A percentile compares a stretch with the other conserved stretches of the same genome.
Conservation (phyloP, 1,284 basidiomycete genomes). For the Trichosporon sp. region DNA sequence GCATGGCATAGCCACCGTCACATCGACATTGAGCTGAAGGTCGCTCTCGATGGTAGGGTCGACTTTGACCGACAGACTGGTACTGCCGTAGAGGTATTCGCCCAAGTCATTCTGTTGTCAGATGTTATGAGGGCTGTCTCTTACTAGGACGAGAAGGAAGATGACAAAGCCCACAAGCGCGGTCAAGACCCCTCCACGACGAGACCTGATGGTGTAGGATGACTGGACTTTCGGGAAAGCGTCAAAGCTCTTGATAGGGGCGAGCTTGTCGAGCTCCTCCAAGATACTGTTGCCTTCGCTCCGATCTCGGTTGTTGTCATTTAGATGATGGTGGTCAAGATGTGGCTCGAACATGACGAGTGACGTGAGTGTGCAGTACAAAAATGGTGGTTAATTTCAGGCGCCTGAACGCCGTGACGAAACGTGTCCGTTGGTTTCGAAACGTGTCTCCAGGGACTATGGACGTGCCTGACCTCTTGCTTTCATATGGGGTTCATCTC, state of each 20-base stretch:
- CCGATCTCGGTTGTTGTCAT: slow-evolving; percentile 23
- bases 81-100: slow-evolving; percentile 87
- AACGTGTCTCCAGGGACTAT: background rate
- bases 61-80: slow-evolving; percentile 78
- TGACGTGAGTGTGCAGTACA: too few species aligned
- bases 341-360: slow-evolving; percentile 24
- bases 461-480: too few species aligned
- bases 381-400: too few species aligned
- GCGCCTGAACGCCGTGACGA: too few species aligned
- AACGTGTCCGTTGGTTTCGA: background rate
- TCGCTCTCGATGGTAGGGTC: slow-evolving; percentile 67
- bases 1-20: slow-evolving; percentile 90
- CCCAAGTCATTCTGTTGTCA: slow-evolving; percentile 77
- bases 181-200: slow-evolving; percentile 85
- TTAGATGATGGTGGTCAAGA: background rate
- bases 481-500: background rate
- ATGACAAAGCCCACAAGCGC: slow-evolving; percentile 73
- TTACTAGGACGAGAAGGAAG: slow-evolving; percentile 54
- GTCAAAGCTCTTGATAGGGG: slow-evolving; percentile 57
- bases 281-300: slow-evolving; percentile 38
- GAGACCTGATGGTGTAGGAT: slow-evolving; percentile 82
- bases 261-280: slow-evolving; percentile 56
- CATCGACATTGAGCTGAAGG: slow-evolving; percentile 83
- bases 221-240: slow-evolving; percentile 87
- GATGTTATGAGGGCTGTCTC: slow-evolving; percentile 18